These are phyloP conservation scores for Beta vulgaris DNA, from an alignment of 148 eudicot genomes.

Conservation along the genomic window DNA sequence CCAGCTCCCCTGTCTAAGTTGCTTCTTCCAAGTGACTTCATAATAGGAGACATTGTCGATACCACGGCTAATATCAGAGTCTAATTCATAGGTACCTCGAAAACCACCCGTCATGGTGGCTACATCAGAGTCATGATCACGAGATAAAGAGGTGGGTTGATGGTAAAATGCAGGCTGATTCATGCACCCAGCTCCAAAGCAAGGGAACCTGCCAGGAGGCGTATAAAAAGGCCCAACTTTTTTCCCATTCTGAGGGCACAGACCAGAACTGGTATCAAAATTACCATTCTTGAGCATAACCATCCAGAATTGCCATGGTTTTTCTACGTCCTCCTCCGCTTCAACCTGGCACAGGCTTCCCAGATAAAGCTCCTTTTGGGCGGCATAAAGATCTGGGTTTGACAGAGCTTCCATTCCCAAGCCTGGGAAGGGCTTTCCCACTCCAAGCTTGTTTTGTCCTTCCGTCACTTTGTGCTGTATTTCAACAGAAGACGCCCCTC, in stretches of 20 bases:
- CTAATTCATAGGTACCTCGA: conserved; percentile 59
- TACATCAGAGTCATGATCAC: conserved; percentile 1
- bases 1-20: conserved; percentile 50
- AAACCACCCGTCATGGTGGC: conserved; percentile 52
- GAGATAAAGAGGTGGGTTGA: conserved; percentile 36
- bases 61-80: conserved; percentile 19
- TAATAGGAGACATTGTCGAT: conserved; percentile 34
- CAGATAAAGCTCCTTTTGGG: conserved; percentile 57
- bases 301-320: conserved; percentile 82
- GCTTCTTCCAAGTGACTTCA: conserved; percentile 60
- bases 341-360: conserved; percentile 60
- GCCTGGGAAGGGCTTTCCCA: conserved; percentile 60
- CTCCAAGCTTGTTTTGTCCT: conserved; percentile 59
- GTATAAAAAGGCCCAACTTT: conserved; percentile 47
- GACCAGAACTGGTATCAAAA: conserved; percentile 51
- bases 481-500: conserved; percentile 13
- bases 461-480: conserved; percentile 51
- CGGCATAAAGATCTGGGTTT: conserved; percentile 71
- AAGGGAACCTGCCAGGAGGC: conserved; percentile 52
- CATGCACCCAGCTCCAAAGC: conserved; percentile 79
- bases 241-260: conserved; percentile 77
- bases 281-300: conserved; percentile 82
- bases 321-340: conserved; percentile 19
- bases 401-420: conserved; percentile 36
- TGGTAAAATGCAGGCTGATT: conserved; percentile 64